These are phyloP conservation scores for Graphilbum ipis-grandicollis DNA, from an alignment of 2,329 filamentous ascomycete genomes.

Conservation along the genomic window DNA sequence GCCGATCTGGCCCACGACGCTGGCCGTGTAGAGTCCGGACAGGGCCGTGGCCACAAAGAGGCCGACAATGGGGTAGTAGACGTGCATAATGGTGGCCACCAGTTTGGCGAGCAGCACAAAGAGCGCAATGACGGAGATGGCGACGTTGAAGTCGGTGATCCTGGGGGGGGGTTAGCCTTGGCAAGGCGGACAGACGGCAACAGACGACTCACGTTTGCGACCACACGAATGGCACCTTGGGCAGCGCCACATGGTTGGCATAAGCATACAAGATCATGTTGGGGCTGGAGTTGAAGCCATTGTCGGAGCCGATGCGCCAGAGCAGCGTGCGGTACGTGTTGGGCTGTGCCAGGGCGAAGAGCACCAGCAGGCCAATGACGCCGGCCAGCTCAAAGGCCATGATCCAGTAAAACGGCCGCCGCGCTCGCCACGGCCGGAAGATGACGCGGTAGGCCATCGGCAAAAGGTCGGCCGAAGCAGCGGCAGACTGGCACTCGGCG, in stretches of 20 bases:
- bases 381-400: constrained; percentile 49
- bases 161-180: no score
- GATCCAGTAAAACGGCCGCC: constrained; percentile 40
- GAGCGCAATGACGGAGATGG: constrained; percentile 57
- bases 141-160: constrained; percentile 58
- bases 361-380: constrained; percentile 46
- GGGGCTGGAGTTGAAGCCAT: constrained; percentile 61
- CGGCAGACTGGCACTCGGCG: not conserved
- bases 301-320: constrained; percentile 54
- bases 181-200: no score
- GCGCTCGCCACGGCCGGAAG: constrained; percentile 40
- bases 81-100: constrained; percentile 51
- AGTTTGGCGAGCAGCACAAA: constrained; percentile 60
- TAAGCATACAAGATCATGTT: constrained; percentile 53
- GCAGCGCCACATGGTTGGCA: constrained; percentile 49
- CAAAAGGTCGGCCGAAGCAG: constrained; percentile 1
- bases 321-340: constrained; percentile 54
- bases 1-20: constrained; percentile 53
- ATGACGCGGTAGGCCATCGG: constrained; percentile 35
- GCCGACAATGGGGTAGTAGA: constrained; percentile 51
- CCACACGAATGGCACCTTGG: constrained; percentile 53
- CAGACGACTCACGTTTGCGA: constrained; percentile 43
- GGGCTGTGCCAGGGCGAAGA: constrained; percentile 58
- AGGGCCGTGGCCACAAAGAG: constrained; percentile 39
- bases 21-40: constrained; percentile 44